phyloP scores from a whole-genome alignment of 2,329 filamentous ascomycete genomes.

The Ceratocystis variospora region DNA sequence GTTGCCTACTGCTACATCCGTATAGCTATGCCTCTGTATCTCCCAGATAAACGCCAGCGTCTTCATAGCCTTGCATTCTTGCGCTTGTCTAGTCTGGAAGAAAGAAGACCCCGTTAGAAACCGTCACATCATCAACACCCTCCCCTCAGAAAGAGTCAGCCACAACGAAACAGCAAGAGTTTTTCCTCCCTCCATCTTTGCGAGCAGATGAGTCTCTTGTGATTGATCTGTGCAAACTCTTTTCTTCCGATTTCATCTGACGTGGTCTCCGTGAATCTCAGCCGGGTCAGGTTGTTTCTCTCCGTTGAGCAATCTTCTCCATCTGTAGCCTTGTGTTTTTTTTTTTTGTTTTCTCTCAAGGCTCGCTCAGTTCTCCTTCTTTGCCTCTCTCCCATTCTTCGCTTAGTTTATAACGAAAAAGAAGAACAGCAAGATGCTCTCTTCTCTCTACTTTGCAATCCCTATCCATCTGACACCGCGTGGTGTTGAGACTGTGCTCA shows the following conservation, averaged over 20 bases:
- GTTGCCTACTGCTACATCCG: neutral
- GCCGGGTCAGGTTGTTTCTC: too few species aligned
- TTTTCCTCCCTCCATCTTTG: too few species aligned
- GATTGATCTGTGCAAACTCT: too few species aligned
- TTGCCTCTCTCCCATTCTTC: neutral
- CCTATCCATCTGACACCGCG: neutral
- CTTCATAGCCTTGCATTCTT: neutral
- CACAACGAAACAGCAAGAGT: too few species aligned
- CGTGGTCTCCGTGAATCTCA: too few species aligned
- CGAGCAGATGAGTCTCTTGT: too few species aligned
- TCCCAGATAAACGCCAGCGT: neutral
- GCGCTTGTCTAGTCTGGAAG: too few species aligned
- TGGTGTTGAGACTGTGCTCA: neutral
- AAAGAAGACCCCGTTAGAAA: too few species aligned
- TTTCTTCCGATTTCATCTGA: too few species aligned
- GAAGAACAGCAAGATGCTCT: neutral
- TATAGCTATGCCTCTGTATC: too few species aligned
- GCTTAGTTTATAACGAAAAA: neutral
- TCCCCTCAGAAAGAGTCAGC: too few species aligned
- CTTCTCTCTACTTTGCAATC: neutral
- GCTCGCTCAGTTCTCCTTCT: neutral
- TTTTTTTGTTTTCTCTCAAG: neutral
- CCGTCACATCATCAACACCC: too few species aligned
- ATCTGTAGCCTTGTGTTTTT: neutral
- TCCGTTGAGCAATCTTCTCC: neutral